Percentiles rank a stretch among this genome's conserved stretches.
phyloP scores from a whole-genome alignment of 202 grass and related monocot genomes.

The Schoenoplectus triqueter region DNA sequence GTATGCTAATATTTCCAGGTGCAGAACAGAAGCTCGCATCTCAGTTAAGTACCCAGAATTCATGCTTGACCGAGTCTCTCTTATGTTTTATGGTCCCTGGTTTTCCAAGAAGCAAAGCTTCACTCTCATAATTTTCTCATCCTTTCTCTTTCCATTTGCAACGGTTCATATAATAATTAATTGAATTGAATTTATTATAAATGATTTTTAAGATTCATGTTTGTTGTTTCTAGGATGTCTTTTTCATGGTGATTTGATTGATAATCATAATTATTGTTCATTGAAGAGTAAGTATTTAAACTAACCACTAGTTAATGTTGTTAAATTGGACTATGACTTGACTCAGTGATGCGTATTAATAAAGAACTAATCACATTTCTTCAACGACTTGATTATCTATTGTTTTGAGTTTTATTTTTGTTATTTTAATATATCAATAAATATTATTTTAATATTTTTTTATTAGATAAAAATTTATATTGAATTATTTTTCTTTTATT shows the following conservation, averaged over 20 bases:
- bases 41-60: neutral
- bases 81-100: conserved; percentile 2
- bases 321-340: neutral
- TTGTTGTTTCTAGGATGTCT: neutral
- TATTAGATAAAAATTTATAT: too few species aligned
- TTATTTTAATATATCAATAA: too few species aligned
- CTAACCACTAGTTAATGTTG: conserved; percentile 10
- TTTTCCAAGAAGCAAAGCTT: conserved; percentile 11
- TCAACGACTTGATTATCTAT: too few species aligned
- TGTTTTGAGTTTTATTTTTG: too few species aligned
- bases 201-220: neutral
- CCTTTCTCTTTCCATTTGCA: conserved; percentile 11
- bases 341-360: neutral
- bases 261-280: neutral
- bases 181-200: conserved; percentile 11
- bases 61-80: neutral
- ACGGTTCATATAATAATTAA: conserved; percentile 5
- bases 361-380: neutral
- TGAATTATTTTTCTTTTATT: too few species aligned
- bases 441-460: too few species aligned
- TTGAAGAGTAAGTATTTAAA: neutral
- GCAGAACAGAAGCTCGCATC: neutral
- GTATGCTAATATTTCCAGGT: neutral
- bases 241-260: conserved; percentile 14
- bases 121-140: neutral